A percentile compares a stretch with the other conserved stretches of the same genome.
These are phyloP conservation scores for Nissolia schottii DNA, from an alignment of 306 rosid species.

Conservation along the genomic window DNA sequence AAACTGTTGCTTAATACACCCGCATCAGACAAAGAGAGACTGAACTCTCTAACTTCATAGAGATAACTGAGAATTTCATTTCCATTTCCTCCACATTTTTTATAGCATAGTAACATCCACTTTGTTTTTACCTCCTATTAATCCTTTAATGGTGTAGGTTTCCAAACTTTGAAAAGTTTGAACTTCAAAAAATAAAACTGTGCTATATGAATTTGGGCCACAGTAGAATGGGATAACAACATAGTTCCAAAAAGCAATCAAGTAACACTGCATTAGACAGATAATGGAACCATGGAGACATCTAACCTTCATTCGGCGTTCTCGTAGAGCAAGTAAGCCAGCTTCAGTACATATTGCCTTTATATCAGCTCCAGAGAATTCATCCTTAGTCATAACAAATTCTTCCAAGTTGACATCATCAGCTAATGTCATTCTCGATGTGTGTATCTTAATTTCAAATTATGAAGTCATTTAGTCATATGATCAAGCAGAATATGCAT, in stretches of 20 bases:
- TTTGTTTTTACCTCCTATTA: background rate
- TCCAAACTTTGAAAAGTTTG: background rate
- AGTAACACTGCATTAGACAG: background rate
- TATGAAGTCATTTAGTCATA: background rate
- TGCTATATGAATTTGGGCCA: background rate
- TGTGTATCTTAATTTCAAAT: constrained; percentile 67
- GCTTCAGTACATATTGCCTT: constrained; percentile 99
- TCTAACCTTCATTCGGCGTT: constrained; percentile 95
- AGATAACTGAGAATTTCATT: background rate
- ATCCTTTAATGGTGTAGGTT: background rate
- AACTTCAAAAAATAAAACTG: background rate
- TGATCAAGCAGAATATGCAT: constrained; percentile 3
- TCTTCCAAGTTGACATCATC: constrained; percentile 98
- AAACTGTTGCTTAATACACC: background rate
- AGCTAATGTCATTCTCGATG: constrained; percentile 94
- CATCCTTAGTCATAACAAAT: constrained; percentile 98
- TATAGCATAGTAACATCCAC: background rate
- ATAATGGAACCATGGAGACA: background rate
- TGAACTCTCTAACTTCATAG: background rate
- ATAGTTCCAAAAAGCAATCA: background rate
- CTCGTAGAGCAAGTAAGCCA: constrained; percentile 90
- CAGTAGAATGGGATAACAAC: background rate
- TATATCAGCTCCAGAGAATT: constrained; percentile 96
- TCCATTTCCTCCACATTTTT: background rate
- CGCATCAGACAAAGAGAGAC: background rate